Base-by-base conservation (phyloP, 1,284 basidiomycete genomes). In the Marasmius sp. region DNA sequence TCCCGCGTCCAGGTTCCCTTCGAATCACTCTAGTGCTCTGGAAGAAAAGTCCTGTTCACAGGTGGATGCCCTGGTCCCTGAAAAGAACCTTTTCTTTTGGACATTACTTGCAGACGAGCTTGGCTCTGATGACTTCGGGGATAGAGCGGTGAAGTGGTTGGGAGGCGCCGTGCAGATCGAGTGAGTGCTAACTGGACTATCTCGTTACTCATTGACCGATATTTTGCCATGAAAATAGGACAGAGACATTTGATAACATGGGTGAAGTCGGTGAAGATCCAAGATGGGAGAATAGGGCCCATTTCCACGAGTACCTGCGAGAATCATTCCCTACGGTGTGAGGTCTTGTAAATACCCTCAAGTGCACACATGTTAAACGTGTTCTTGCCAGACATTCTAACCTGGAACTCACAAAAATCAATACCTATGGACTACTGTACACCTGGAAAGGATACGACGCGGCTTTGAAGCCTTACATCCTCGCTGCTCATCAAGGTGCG, bases 191-290 rank as follows among this genome's bases (percentile, higher is more conserved):
- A 39, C 41, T 41, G 14, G 3, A 41, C 27, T 18, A 55, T 51
- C 8, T 10, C 0, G 95, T 20, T 75, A 95, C 16, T 90, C 92
- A 5, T 36, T 93, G 95, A 74, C 93, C 88, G 1, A 74, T 92
- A 63, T 74, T 92, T 58, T 92, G 92, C 78, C 85, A 90, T 80
- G 5, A 2, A 27, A 27, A 27, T 89, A 82, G 80, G 18, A 82
- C 81, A 6, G 81, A 83, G 66, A 79, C 81, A 1, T 82, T 73
- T 63, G 81, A 84, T 65, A 74, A 73, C 50, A 81, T 84, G 75
- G 80, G 74, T 10, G 75, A 77, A 3, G 73, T 84, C 27, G 83
- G 79, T 6, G 70, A 77, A 55, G 85, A 87, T 66, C 70, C 77
- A 1, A 77, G 83, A 18, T 86, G 84, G 84, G 75, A 81, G n/a